A percentile compares a stretch with the other conserved stretches of the same genome.
Evolutionary conservation across 106 monocot species (phyloP).

Genomic region (Phalaenopsis equestris): DNA sequence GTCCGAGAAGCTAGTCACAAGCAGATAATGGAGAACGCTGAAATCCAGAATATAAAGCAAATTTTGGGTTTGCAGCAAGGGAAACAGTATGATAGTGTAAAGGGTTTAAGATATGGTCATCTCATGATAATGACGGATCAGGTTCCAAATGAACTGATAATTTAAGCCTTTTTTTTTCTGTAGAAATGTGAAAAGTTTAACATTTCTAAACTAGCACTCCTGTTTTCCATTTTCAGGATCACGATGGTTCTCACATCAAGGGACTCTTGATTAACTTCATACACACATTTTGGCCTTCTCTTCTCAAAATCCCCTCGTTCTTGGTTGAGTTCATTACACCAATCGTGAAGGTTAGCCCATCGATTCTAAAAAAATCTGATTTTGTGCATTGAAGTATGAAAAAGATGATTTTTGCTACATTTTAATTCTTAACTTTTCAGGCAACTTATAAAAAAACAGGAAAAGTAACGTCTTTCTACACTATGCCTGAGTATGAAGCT

Average conservation of each 20-base stretch:
- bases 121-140: slow-evolving; percentile 99
- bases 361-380: neutral
- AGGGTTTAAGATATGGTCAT: slow-evolving; percentile 89
- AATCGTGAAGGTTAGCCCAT: slow-evolving; percentile 69
- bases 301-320: slow-evolving; percentile 77
- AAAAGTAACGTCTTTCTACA: slow-evolving; percentile 64
- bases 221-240: slow-evolving; percentile 44
- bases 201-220: neutral
- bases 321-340: slow-evolving; percentile 98
- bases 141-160: slow-evolving; percentile 22
- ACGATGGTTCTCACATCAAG: slow-evolving; percentile 99
- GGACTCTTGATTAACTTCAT: slow-evolving; percentile 93
- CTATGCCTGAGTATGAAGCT: slow-evolving; percentile 92
- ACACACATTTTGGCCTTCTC: slow-evolving; percentile 93
- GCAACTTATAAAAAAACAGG: slow-evolving; percentile 49
- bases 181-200: neutral
- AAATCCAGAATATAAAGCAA: slow-evolving; percentile 84
- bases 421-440: slow-evolving; percentile 24
- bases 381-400: neutral
- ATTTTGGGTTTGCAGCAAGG: slow-evolving; percentile 95
- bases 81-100: slow-evolving; percentile 85
- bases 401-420: neutral
- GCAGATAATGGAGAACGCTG: slow-evolving; percentile 93
- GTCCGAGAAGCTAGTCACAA: slow-evolving; percentile 87
- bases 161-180: neutral